Evolutionary conservation across 495 filamentous ascomycete genomes (phyloP), one percentile per base, ranked within the genome.

Genomic region (Alectoria sarmentosa): DNA sequence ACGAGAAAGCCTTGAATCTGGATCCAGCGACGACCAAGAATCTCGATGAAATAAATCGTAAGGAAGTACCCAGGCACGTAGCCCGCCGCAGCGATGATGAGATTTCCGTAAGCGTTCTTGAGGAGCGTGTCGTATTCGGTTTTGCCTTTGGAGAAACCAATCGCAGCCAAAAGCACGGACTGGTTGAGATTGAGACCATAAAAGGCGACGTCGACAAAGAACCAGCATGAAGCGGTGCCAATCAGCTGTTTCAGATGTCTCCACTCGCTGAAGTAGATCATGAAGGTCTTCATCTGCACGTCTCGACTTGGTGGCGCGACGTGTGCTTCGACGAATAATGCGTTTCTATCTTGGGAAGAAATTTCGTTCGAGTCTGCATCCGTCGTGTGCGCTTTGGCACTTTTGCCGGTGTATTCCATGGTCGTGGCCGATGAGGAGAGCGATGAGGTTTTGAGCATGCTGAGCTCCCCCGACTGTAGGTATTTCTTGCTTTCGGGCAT

Each of bases 401-500:
- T 10, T 36, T 91, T 88, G 30, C 80, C 80, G 65, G 78, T 79
- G 44, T 80, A 89, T 76, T 90, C 83, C 71, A 88, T 79, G 42
- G 89, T 80, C 69, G 95, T 89, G 39, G 80, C 83, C 46, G 81
- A 79, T 14, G 95, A 84, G 71, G 94, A 90, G 23, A 65, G 55
- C 1, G 55, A 60, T 14, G 55, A 46, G 10, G 41, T 26, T 36
- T 60, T 65, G 67, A 95, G 93, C 41, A 90, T 96, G 56, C 57
- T 65, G 42, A 65, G 57, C 36, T 65, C 63, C 3, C 63, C 63
- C 15, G 63, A 65, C 14, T 65, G 63, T 37, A 37, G 41, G 74
- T 90, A 91, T 39, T 89, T 86, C 44, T 81, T 88, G 67, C 91
- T 85, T 74, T 92, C 89, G 30, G 92, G 91, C 67, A 96, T 96